Base-by-base conservation (phyloP, 1,284 basidiomycete genomes). In the Fomitopsis betulina region DNA sequence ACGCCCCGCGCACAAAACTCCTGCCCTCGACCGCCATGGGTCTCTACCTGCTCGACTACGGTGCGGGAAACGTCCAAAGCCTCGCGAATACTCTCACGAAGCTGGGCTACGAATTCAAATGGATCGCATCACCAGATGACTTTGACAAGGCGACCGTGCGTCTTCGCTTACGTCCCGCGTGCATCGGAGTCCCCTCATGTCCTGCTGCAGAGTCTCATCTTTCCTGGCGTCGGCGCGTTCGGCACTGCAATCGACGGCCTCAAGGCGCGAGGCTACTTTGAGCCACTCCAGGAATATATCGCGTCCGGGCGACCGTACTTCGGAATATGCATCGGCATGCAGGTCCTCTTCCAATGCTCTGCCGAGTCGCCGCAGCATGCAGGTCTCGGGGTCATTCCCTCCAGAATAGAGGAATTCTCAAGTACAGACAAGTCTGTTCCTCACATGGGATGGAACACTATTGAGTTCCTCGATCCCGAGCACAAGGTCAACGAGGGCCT, bases 251-350 rank as follows among this genome's bases (percentile, higher is more conserved):
- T 98, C 67, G 79, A 83, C 54, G 88, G 91, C 58, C 85, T 99
- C 51, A 75, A 79, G 43, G 71, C 80, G 17, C 87, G 88, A 63
- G 93, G 91, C 37, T 85, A 96, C 59, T 80, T 90, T 35, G 84
- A 92, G 64, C 94, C 94, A 37, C 80, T 99, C 55, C 84, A 83
- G 60, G 74, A 82, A 55, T 99, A 98, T 75, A 89, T 99, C 65
- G 76, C 77, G 21, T 94, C 93, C 13, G 97, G 97, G 35, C 87
- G 85, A 69, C 97, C 97, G 0, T 99, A 97, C 77, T 94, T 95
- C 74, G 94, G 94, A 45, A 99, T 99, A 80, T 99, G 97, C 76
- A 94, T 99, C 69, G 97, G 95, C 67, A 90, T 98, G 87, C 95
- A 98, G 73, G 86, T 96, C 57, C 90, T 99, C 58, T 99, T 96